Evolutionary conservation across 169 alveolate species (phyloP), one percentile per base, ranked within the genome.

Genomic region (Sarcocystis neurona): DNA sequence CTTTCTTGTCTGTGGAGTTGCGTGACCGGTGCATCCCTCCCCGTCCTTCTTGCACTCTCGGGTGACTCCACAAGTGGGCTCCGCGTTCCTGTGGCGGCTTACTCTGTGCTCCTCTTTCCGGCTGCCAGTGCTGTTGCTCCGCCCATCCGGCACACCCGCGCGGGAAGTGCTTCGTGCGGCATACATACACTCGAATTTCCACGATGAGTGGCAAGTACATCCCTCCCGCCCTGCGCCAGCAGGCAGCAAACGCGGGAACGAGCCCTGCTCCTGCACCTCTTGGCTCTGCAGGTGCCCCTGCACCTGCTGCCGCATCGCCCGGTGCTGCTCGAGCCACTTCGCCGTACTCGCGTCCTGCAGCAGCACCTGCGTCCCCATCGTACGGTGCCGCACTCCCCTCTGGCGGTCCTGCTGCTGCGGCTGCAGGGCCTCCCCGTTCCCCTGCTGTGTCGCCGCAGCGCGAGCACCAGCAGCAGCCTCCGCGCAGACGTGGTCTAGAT

Each of bases 191-290:
- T 8, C 60, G 18, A 50, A 50, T 10, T 18, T 50, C 8, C 60
- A 8, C 18, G 60, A 37, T 3, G 10, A 32, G 82, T n/a, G 82
- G 82, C 66, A 85, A 85, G 74, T 85, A 85, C 89, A 43, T 85
- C 4, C 89, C 89, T 12, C 89, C 89, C 27, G 56, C 56, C 56
- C 41, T 85, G 74, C 68, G 44, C 68, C 72, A 34, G 87, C 63
- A 18, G 32, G 43, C 39, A 15, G 8, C 77, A 10, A 20, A 27
- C 41, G 77, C 39, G 8, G 37, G 41, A 6, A 15, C 8, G 30
- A 47, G 53, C 34, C 82, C 18, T 20, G 32, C 20, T 27, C 47
- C 18, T 30, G 6, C 79, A 46, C 79, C 18, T 37, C 82, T 34
- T 34, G n/a, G n/a, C n/a, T n/a, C 82, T 18, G 12, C 82, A 0